These are phyloP conservation scores for Coemansia sp. DNA, from an alignment of 192 early-diverging fungal genomes.

Conservation along the genomic window DNA sequence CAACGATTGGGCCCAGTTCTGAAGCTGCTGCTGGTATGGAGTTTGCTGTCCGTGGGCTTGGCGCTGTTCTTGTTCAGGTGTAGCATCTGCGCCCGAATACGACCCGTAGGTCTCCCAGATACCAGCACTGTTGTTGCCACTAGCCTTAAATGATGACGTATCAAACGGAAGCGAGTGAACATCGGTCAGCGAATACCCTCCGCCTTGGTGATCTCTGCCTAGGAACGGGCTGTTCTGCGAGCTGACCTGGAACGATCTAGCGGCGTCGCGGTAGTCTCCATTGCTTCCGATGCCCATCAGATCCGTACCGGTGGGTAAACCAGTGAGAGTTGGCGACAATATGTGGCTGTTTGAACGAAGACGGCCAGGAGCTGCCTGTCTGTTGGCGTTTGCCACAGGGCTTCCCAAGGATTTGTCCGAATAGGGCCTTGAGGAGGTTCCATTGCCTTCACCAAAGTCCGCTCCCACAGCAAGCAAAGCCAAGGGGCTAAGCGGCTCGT, in stretches of 20 bases:
- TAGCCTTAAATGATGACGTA: not conserved
- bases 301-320: slow-evolving; percentile 27
- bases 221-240: slow-evolving; percentile 26
- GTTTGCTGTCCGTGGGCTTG: not conserved
- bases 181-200: slow-evolving; percentile 34
- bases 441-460: slow-evolving; percentile 1
- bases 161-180: slow-evolving; percentile 19
- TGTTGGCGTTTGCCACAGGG: slow-evolving; percentile 14
- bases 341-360: slow-evolving; percentile 41
- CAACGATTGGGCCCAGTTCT: slow-evolving; percentile 21
- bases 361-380: slow-evolving; percentile 10
- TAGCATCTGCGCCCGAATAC: slow-evolving; percentile 10
- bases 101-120: slow-evolving; percentile 28
- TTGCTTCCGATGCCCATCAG: slow-evolving; percentile 1
- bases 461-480: slow-evolving; percentile 8
- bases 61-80: slow-evolving; percentile 14
- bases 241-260: slow-evolving; percentile 1
- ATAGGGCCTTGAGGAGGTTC: not conserved
- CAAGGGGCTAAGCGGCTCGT: slow-evolving; percentile 40
- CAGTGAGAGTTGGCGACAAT: slow-evolving; percentile 25
- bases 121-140: slow-evolving; percentile 2
- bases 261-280: slow-evolving; percentile 4
- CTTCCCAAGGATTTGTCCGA: slow-evolving; percentile 22
- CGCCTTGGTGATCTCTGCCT: slow-evolving; percentile 23
- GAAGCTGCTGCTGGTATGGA: slow-evolving; percentile 14